A percentile compares a stretch with the other conserved stretches of the same genome.
Evolutionary conservation across 352 stramenopile species (phyloP).

Genomic region (Halophytophthora batemanensis): DNA sequence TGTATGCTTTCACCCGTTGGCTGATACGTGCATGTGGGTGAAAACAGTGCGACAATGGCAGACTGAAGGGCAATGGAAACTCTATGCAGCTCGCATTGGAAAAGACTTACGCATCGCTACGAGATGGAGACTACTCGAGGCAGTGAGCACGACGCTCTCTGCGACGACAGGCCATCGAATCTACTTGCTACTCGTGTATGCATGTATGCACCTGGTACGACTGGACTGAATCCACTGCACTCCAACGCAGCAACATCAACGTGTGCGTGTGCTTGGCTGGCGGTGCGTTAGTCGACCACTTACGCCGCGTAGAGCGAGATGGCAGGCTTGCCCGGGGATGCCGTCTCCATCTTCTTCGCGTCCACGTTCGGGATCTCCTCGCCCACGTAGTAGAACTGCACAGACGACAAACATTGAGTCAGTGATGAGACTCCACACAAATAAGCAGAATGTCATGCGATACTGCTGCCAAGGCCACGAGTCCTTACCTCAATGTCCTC

Average conservation of each 20-base stretch:
- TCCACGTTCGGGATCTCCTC: constrained; percentile 73
- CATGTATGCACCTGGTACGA: constrained; percentile 6
- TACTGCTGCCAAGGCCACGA: neutral
- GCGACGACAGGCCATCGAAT: constrained; percentile 2
- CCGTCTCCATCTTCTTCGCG: constrained; percentile 81
- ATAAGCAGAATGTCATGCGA: neutral
- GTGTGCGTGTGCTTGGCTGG: constrained; percentile 6
- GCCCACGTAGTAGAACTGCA: constrained; percentile 74
- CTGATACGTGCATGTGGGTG: too few species aligned
- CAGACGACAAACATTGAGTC: constrained; percentile 1
- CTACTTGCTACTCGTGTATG: constrained; percentile 7
- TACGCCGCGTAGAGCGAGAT: constrained; percentile 71
- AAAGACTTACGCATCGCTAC: constrained; percentile 6
- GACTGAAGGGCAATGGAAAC: constrained; percentile 9
- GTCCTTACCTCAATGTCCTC: constrained; percentile 65
- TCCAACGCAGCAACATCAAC: neutral
- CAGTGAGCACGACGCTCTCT: constrained; percentile 4
- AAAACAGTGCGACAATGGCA: too few species aligned
- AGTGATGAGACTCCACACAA: neutral
- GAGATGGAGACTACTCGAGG: constrained; percentile 1
- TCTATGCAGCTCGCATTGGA: constrained; percentile 13
- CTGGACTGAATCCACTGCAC: neutral
- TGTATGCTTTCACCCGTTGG: too few species aligned
- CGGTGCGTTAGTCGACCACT: constrained; percentile 8
- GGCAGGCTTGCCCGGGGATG: constrained; percentile 78